A percentile compares a stretch with the other conserved stretches of the same genome.
Evolutionary conservation across 495 filamentous ascomycete genomes (phyloP).

Genomic region (Parmelia sp.): DNA sequence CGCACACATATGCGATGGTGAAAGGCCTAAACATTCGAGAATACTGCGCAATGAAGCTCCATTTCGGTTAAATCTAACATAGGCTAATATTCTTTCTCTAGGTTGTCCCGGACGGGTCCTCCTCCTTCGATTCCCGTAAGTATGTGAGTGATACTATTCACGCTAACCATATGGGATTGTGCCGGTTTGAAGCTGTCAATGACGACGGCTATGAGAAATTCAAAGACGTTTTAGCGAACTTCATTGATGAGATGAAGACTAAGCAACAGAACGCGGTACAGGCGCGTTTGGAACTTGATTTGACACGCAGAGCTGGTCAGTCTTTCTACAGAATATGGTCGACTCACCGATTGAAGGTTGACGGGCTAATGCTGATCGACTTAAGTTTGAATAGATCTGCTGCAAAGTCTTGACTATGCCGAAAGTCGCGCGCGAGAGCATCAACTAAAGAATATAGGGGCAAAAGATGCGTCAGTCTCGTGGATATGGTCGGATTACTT

Average conservation of each 20-base stretch:
- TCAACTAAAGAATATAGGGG: background rate
- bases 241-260: background rate
- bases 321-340: too few relatives aligned
- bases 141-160: conserved; percentile 11
- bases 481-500: background rate
- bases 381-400: background rate
- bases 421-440: background rate
- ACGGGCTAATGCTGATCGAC: too few relatives aligned
- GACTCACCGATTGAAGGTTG: too few relatives aligned
- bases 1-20: too few relatives aligned
- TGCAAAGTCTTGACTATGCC: background rate
- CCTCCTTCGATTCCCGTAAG: background rate
- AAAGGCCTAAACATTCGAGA: background rate
- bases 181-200: conserved; percentile 5
- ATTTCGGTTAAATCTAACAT: background rate
- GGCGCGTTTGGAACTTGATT: background rate
- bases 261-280: background rate
- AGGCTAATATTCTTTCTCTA: background rate
- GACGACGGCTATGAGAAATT: conserved; percentile 19
- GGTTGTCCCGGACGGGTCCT: conserved; percentile 16
- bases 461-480: background rate
- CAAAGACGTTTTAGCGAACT: background rate
- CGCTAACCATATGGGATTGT: conserved; percentile 20
- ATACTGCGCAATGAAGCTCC: background rate
- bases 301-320: background rate